Evolutionary conservation across 495 filamentous ascomycete genomes (phyloP), one percentile per base, ranked within the genome.

Genomic region (Staphylotrichum tortipilum): DNA sequence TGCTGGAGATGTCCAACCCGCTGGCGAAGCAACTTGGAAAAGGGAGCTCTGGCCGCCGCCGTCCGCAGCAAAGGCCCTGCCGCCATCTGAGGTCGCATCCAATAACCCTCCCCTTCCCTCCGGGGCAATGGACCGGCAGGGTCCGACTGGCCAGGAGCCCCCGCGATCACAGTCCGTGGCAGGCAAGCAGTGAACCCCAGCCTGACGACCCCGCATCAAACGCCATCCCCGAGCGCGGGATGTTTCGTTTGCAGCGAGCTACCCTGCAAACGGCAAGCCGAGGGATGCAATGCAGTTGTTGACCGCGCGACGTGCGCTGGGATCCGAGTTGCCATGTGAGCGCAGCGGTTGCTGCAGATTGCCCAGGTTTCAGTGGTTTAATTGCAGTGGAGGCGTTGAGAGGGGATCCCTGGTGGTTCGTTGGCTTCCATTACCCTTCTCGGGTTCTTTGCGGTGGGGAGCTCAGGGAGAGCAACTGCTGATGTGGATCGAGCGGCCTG

Each of bases 151-250:
- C 36, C 18, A 23, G 28, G 15, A n/a, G n/a, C 17, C 44, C 50
- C 50, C 44, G 37, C 50, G 44, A 43, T 53, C 38, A 11, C 7
- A 5, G 6, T 10, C 10, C 28, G 15, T 31, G 40, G 30, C 44
- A 22, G 46, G 42, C 36, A 42, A 34, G 28, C 31, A 42, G 37
- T 53, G 50, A 47, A 53, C 42, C 50, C 19, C n/a, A 36, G 44
- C 44, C 36, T 43, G 29, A 30, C 24, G 49, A 53, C 50, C 50
- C 50, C 50, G 50, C 50, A 53, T 53, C 37, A 12, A 21, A 24
- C 18, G 35, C 28, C n/a, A 24, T 40, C 36, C 10, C 28, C 21
- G 33, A 17, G 44, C 50, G 44, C 47, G 50, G 50, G 50, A 17
- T 45, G 22, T 10, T 28, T 39, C 6, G 42, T 47, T 42, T 19